Evolutionary conservation across 768 basidiomycete genomes (phyloP), one percentile per base, ranked within the genome.

Genomic region (Galerina marginata): DNA sequence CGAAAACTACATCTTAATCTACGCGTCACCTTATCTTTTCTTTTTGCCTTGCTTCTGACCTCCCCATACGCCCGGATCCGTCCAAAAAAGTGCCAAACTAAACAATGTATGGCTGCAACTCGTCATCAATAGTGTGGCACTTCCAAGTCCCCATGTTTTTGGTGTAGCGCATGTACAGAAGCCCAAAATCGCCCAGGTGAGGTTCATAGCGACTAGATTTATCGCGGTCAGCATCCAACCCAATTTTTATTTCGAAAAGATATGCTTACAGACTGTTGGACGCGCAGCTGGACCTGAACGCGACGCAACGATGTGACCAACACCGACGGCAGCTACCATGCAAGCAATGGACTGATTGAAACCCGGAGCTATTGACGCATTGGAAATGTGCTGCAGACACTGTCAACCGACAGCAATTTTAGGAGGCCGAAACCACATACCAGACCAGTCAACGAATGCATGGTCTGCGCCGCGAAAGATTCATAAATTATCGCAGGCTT

Each of bases 291-390:
- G 72, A 3, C 71, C 71, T 23, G 60, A 63, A 29, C 61, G 56
- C 9, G 72, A 66, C 14, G 74, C 72, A 11, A 75, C 69, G 6
- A 75, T 38, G 45, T 70, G 65, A 1, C 71, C 76, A 2, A 74
- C 63, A 5, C 75, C 75, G 3, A 75, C 66, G 6, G 75, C 71
- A 23, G 67, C 71, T 14, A 74, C 72, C 67, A 76, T 71, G 57
- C 74, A 77, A 9, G 74, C 75, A 44, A 76, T 71, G 7, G 74
- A 69, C 38, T 76, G 75, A 59, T 74, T 77, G 65, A 75, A 74
- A 1, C 74, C 73, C 1, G 74, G 75, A 0, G 75, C 72, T 3
- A 56, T 20, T 2, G 62, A 55, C 9, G 72, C 66, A 43, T 67
- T 55, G 9, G 72, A 71, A 7, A 72, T 10, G 59, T 71, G 70